phyloP scores from a whole-genome alignment of 345 rosid genomes.

The Populus davidiana region DNA sequence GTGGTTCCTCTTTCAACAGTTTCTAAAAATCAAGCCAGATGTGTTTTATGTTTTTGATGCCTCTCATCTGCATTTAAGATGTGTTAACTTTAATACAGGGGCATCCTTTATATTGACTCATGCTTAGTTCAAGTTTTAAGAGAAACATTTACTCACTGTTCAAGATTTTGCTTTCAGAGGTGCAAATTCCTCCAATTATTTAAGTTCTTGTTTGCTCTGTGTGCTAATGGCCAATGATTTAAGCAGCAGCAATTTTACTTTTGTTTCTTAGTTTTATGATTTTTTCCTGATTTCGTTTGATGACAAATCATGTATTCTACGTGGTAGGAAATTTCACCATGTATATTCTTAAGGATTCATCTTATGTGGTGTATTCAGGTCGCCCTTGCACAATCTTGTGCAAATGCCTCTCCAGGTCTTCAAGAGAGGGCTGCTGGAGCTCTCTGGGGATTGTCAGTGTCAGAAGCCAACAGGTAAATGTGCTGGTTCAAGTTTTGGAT shows the following conservation, averaged over 20 bases:
- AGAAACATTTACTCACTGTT: neutral
- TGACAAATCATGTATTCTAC: neutral
- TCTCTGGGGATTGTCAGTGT: constrained; percentile 41
- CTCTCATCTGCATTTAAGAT: neutral
- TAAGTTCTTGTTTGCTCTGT: neutral
- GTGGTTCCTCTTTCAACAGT: neutral
- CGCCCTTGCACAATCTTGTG: constrained; percentile 35
- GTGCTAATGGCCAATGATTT: neutral
- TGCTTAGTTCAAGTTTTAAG: neutral
- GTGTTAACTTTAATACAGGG: neutral
- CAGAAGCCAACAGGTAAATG: constrained; percentile 32
- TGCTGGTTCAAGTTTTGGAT: neutral
- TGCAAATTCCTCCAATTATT: neutral
- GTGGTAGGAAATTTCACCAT: constrained; percentile 7
- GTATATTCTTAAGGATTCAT: constrained; percentile 15
- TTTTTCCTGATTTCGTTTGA: constrained; percentile 2
- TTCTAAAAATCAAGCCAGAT: neutral
- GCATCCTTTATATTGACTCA: neutral
- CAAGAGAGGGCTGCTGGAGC: constrained; percentile 48
- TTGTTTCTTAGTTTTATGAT: neutral
- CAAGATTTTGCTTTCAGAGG: neutral
- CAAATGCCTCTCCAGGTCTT: constrained; percentile 33
- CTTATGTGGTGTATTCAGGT: constrained; percentile 21
- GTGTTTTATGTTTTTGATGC: neutral
- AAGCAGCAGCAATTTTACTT: neutral